phyloP scores from a whole-genome alignment of 2,329 filamentous ascomycete species.

The Zasmidium angulare region DNA sequence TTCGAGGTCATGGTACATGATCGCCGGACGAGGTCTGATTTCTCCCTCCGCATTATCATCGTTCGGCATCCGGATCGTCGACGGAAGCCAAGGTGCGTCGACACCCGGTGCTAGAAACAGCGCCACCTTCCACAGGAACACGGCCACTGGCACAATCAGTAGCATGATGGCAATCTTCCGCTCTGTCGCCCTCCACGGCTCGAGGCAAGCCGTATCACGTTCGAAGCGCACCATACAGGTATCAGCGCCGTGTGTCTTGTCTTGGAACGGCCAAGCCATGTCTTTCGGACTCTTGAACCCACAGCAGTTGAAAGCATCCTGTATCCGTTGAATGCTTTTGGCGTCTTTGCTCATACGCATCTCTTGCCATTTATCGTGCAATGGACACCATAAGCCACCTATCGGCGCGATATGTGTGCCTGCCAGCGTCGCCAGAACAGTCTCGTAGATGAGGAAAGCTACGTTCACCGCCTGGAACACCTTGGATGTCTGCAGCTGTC shows the following conservation, averaged over 20 bases:
- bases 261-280: conserved; percentile 62
- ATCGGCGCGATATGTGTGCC: conserved; percentile 44
- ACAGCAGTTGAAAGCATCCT: conserved; percentile 67
- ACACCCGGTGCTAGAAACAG: conserved; percentile 28
- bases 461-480: conserved; percentile 38
- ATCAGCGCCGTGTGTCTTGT: conserved; percentile 31
- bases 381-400: conserved; percentile 49
- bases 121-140: conserved; percentile 58
- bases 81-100: conserved; percentile 31
- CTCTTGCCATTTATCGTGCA: conserved; percentile 58
- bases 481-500: conserved; percentile 29
- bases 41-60: conserved; percentile 11
- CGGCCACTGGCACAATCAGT: conserved; percentile 54
- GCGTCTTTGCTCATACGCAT: conserved; percentile 56
- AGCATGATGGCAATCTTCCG: conserved; percentile 55
- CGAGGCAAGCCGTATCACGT: conserved; percentile 51
- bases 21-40: conserved; percentile 19
- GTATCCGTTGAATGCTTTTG: conserved; percentile 57
- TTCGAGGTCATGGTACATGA: conserved; percentile 28
- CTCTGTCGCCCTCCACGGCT: conserved; percentile 58
- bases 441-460: conserved; percentile 40
- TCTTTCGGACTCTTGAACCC: conserved; percentile 60
- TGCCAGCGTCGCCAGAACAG: conserved; percentile 47
- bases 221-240: conserved; percentile 52
- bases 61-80: conserved; percentile 27